These are phyloP conservation scores for Dactylellina parvicollis DNA, from an alignment of 2,329 filamentous ascomycete genomes.

Conservation along the genomic window DNA sequence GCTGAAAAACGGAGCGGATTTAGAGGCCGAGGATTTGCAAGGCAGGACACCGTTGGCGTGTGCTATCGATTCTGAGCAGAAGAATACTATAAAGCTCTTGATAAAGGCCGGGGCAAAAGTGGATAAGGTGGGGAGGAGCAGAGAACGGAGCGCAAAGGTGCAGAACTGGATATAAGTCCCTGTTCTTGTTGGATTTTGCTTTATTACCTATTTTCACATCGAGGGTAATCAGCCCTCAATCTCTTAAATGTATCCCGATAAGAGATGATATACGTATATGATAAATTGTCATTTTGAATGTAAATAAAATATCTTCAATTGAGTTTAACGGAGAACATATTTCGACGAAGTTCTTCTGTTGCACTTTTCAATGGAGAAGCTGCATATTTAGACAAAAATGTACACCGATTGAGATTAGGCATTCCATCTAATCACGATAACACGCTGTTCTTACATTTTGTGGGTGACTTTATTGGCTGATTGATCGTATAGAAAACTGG, in stretches of 20 bases:
- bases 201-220: not conserved
- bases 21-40: slow-evolving; percentile 24
- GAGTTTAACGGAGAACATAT: too few species aligned
- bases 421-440: not conserved
- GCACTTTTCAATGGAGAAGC: too few species aligned
- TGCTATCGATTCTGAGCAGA: slow-evolving; percentile 5
- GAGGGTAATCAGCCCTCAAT: too few species aligned
- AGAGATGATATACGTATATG: too few species aligned
- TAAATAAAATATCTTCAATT: too few species aligned
- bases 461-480: not conserved
- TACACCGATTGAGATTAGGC: not conserved
- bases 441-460: not conserved
- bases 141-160: not conserved
- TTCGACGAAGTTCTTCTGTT: too few species aligned
- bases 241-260: too few species aligned
- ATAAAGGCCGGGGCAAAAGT: slow-evolving; percentile 16
- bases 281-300: too few species aligned
- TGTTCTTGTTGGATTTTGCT: not conserved
- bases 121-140: slow-evolving; percentile 1
- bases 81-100: slow-evolving; percentile 14
- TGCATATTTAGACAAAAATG: too few species aligned
- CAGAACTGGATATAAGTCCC: slow-evolving; percentile 9
- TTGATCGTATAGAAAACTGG: not conserved
- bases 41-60: slow-evolving; percentile 28
- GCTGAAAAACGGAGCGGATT: slow-evolving; percentile 21